Evolutionary conservation across 768 basidiomycete genomes (phyloP).

Genomic region (Kwoniella sp.): DNA sequence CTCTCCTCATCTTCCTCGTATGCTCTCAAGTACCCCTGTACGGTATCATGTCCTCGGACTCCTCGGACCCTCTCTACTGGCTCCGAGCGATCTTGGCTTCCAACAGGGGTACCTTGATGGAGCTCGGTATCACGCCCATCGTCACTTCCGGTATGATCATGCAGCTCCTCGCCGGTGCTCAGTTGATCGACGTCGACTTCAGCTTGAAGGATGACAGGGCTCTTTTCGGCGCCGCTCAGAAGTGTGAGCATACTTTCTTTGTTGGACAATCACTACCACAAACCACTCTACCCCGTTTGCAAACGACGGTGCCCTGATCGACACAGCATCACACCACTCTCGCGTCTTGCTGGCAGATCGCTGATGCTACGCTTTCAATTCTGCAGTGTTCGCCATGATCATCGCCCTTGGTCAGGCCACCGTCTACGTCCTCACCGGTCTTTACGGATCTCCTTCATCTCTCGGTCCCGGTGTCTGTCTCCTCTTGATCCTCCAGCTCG

Average conservation of each 20-base stretch:
- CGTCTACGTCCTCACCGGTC: constrained; percentile 93
- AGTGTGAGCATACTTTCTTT: constrained; percentile 69
- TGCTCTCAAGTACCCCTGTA: constrained; percentile 99
- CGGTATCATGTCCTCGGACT: constrained; percentile 99
- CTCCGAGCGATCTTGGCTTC: constrained; percentile 99
- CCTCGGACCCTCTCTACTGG: constrained; percentile 98
- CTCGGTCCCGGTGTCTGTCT: constrained; percentile 96
- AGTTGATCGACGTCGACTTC: constrained; percentile 96
- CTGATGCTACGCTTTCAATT: not conserved
- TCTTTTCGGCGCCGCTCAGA: constrained; percentile 93
- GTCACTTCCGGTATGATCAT: constrained; percentile 99
- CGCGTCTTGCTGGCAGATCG: not conserved
- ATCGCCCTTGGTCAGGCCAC: constrained; percentile 95
- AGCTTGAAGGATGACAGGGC: constrained; percentile 95
- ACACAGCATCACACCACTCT: no score
- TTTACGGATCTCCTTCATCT: constrained; percentile 90
- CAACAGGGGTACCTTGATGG: constrained; percentile 98
- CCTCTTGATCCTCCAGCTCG: constrained; percentile 91
- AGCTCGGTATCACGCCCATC: constrained; percentile 96
- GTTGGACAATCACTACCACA: not conserved
- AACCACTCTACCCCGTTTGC: not conserved
- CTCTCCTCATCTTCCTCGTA: constrained; percentile 97
- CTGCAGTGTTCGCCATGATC: constrained; percentile 88
- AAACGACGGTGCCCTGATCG: no score
- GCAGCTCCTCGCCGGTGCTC: constrained; percentile 97